phyloP scores from a whole-genome alignment of 208 protist genomes.

The Leptomonas seymouri region DNA sequence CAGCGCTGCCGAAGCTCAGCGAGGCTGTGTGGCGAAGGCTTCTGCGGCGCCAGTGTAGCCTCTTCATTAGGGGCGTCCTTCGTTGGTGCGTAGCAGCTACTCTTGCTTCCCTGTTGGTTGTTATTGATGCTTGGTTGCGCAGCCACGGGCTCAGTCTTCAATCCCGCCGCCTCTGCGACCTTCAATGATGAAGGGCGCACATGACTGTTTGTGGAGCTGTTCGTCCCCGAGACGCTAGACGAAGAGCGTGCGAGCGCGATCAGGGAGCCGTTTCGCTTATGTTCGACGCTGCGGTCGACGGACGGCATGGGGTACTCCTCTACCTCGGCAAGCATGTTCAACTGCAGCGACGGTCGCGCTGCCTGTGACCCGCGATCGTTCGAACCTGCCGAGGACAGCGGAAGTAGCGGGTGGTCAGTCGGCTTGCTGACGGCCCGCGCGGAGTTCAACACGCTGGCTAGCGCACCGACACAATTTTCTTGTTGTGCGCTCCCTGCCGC shows the following conservation, averaged over 20 bases:
- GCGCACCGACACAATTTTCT: background rate
- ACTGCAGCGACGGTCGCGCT: background rate
- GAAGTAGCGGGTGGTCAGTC: background rate
- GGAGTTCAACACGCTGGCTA: background rate
- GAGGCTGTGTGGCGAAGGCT: background rate
- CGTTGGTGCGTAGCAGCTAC: slow-evolving; percentile 1
- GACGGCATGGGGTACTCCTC: slow-evolving; percentile 12
- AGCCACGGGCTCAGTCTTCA: background rate
- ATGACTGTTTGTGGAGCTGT: background rate
- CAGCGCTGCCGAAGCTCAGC: slow-evolving; percentile 20
- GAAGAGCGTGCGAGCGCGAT: slow-evolving; percentile 1
- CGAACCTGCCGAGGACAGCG: background rate
- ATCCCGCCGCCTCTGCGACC: background rate
- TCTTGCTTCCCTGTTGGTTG: background rate
- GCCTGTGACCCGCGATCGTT: background rate
- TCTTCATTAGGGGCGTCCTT: background rate
- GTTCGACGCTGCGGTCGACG: slow-evolving; percentile 7
- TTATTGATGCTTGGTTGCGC: background rate
- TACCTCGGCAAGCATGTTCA: background rate
- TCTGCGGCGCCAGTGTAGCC: background rate
- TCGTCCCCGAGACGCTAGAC: background rate
- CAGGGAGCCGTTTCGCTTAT: slow-evolving; percentile 7
- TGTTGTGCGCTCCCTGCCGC: background rate
- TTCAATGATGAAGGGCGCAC: background rate
- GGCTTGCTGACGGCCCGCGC: background rate